Conservation (phyloP, 371 early-diverging fungal species). For the Mucor piriformis region DNA sequence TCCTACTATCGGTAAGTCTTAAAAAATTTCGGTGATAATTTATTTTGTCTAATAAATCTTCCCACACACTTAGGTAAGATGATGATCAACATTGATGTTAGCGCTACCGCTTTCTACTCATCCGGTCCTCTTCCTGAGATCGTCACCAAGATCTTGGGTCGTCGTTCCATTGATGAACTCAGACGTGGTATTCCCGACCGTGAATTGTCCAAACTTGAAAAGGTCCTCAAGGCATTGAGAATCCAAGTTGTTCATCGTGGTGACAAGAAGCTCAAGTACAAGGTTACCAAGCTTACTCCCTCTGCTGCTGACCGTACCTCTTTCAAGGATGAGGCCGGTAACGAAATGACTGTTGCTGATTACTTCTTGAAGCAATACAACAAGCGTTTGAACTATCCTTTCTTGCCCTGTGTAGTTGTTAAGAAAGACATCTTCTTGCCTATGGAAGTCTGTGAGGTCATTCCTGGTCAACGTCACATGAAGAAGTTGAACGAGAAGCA, state of each 20-base stretch:
- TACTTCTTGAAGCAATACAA: conserved; percentile 83
- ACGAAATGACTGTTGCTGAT: conserved; percentile 66
- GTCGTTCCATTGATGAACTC: conserved; percentile 67
- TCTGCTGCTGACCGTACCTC: conserved; percentile 68
- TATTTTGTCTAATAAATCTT: background rate
- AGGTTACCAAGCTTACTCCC: conserved; percentile 67
- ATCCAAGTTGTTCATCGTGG: conserved; percentile 79
- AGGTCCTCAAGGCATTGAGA: conserved; percentile 71
- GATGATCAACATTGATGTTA: conserved; percentile 88
- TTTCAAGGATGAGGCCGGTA: conserved; percentile 63
- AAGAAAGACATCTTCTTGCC: conserved; percentile 71
- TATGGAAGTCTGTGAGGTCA: conserved; percentile 89
- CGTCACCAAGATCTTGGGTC: conserved; percentile 68
- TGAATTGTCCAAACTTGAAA: conserved; percentile 70
- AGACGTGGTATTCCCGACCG: conserved; percentile 64
- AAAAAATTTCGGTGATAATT: no score
- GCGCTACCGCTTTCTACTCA: conserved; percentile 87
- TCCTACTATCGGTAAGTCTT: conserved; percentile 64
- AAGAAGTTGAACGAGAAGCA: conserved; percentile 85
- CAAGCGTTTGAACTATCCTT: conserved; percentile 69
- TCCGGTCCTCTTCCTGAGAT: conserved; percentile 69
- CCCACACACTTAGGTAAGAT: conserved; percentile 40
- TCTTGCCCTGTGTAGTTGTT: conserved; percentile 89
- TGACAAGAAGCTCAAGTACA: conserved; percentile 71
- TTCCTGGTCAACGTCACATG: conserved; percentile 81